Base-by-base conservation (phyloP, 2,329 filamentous ascomycete genomes). In the Anisogramma anomala region DNA sequence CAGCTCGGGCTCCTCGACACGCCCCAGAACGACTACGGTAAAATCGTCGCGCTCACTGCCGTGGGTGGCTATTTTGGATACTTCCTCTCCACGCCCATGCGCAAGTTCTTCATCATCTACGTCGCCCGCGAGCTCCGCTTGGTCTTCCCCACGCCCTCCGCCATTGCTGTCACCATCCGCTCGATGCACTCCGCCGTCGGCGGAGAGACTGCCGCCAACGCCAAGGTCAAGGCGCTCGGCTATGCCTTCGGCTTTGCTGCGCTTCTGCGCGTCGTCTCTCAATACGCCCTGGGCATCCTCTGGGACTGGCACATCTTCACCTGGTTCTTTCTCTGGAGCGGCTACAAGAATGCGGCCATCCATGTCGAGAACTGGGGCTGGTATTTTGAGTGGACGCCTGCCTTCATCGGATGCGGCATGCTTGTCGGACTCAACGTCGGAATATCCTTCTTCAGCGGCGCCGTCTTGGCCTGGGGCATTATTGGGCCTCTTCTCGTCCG, bases 341-440 rank as follows among this genome's bases (percentile, higher is more conserved):
- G 36, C 17, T 35, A 41, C 18, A 33, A 35, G 22, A 30, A 64
- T 49, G 58, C 57, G 33, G 71, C 71, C 4, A 58, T 76, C 44
- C 61, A 64, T 39, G 64, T 71, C 11, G 72, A 77, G 58, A 72
- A 66, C 47, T 77, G 71, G 72, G 69, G 69, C 36, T 77, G 72
- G 72, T 61, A 64, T 49, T 60, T 74, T 39, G 71, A 76, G 50
- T 72, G 63, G 60, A 76, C 72, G 1, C 71, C 72, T 0, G 72
- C 72, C 32, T 76, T 76, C 56, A 72, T 76, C 42, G 72, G 72
- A 14, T 67, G 65, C 31, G 72, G 71, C 32, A 72, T 77, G 58
- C 64, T 77, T 31, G 71, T 75, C 48, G 72, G 72, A 42, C 59
- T 76, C 48, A 77, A 78, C 56, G 66, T 71, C 23, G 68, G 72